Evolutionary conservation across 1,284 basidiomycete species (phyloP).

Genomic region (Schizophyllum amplum): DNA sequence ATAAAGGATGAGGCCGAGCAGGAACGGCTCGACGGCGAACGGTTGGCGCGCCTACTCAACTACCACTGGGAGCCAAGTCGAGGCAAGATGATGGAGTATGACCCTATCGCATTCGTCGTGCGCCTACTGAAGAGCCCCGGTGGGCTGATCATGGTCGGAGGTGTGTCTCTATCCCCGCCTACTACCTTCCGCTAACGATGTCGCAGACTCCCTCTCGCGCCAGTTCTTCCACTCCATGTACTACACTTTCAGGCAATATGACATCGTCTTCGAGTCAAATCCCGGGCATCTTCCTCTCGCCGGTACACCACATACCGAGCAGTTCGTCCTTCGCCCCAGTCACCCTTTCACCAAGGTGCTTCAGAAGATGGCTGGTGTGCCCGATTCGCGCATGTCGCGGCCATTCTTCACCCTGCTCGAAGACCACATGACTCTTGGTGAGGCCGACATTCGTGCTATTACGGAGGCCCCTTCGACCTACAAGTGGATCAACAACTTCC

Average conservation of each 20-base stretch:
- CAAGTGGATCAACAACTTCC: slow-evolving; percentile 1
- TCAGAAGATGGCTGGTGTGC: slow-evolving; percentile 5
- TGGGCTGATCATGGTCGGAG: slow-evolving; percentile 5
- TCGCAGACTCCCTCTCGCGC: slow-evolving; percentile 1
- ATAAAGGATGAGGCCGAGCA: slow-evolving; percentile 4
- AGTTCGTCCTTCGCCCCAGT: slow-evolving; percentile 5
- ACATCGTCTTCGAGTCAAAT: slow-evolving; percentile 4
- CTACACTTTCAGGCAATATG: slow-evolving; percentile 4
- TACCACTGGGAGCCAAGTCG: slow-evolving; percentile 6
- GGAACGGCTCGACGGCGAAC: slow-evolving; percentile 2
- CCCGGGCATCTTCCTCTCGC: slow-evolving; percentile 2
- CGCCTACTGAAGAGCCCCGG: slow-evolving; percentile 6
- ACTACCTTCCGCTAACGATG: too few relatives aligned
- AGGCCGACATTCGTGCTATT: slow-evolving; percentile 3
- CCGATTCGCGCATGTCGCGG: slow-evolving; percentile 5
- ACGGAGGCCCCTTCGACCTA: slow-evolving; percentile 2
- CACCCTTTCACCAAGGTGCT: slow-evolving; percentile 5
- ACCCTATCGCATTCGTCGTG: slow-evolving; percentile 7
- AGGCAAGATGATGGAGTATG: slow-evolving; percentile 4
- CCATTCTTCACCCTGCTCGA: slow-evolving; percentile 8
- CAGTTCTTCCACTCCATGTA: slow-evolving; percentile 6
- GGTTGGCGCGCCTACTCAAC: slow-evolving; percentile 3
- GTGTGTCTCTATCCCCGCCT: too few relatives aligned
- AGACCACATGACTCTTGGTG: slow-evolving; percentile 6
- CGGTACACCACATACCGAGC: background rate